Base-by-base conservation (phyloP, 2,329 filamentous ascomycete species). In the Xylariomycetidae sp. region DNA sequence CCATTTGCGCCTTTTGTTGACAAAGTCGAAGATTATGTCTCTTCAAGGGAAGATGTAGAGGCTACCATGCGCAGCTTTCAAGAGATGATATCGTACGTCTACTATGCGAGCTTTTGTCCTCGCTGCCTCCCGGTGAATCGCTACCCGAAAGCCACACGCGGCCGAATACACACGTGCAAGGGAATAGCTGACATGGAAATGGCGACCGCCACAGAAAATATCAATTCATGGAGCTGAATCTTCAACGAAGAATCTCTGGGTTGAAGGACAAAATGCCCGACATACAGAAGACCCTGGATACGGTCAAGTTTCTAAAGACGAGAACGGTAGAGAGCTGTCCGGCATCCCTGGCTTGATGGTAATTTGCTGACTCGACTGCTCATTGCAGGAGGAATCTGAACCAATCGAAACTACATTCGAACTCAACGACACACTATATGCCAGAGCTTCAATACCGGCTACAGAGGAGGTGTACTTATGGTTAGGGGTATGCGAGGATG, bases 171-270 rank as follows among this genome's bases (percentile, higher is more conserved):
- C 30, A 32, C 6, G 16, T 10, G 20, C 4, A 22, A 15, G 25
- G 27, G 16, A n/a, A 17, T 15, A 16, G 20, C 13, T 5, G 25
- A 26, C 16, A 40, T 13, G 33, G 28, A 23, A 31, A 40, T 38
- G 25, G 36, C 33, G 17, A 37, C 44, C 44, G 25, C 49, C 42
- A 28, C 57, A 94, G 88, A 50, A 98, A 98, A 74, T 98, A 98
- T 69, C 92, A 97, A 62, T 98, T 97, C 67, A 98, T 98, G 92
- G 88, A 97, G 66, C 72, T 84, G 58, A 97, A 95, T 62, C 85
- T 92, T 38, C 84, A 94, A 61, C 77, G 88, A 44, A 78, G 92
- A 30, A 82, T 85, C 33, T 71, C 74, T 4, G 88, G 89, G 3
- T 68, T 98, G 36, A 85, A 82, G 54, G 89, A 96, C 56, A 98